These are phyloP conservation scores for Fusarium multiceps DNA, from an alignment of 2,329 filamentous ascomycete genomes.

Conservation along the genomic window DNA sequence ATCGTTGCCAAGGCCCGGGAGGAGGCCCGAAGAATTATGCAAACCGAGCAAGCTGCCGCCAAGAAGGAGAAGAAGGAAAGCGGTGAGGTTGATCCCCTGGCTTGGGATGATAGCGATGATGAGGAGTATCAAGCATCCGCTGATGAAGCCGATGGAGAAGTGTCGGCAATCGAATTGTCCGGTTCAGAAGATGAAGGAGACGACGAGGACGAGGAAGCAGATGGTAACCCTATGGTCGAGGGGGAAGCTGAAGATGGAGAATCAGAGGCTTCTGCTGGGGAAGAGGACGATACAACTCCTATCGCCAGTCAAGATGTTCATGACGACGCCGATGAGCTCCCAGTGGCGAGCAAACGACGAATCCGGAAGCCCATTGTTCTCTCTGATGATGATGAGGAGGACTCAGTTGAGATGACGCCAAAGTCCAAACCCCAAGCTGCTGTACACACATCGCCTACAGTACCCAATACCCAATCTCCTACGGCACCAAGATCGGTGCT, in stretches of 20 bases:
- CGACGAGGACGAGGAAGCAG: conserved; percentile 51
- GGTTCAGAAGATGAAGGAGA: conserved; percentile 57
- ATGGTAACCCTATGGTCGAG: conserved; percentile 50
- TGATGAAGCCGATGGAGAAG: conserved; percentile 54
- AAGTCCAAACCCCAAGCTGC: conserved; percentile 60
- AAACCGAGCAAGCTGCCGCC: conserved; percentile 77
- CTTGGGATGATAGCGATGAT: conserved; percentile 68
- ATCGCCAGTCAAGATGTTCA: conserved; percentile 54
- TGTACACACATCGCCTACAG: conserved; percentile 56
- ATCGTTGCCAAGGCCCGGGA: conserved; percentile 85
- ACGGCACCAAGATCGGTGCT: conserved; percentile 71
- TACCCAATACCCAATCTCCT: conserved; percentile 60
- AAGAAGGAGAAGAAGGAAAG: conserved; percentile 70
- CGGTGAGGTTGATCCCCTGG: conserved; percentile 62
- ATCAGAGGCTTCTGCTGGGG: conserved; percentile 44
- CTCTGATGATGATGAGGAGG: conserved; percentile 71
- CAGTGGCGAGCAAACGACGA: conserved; percentile 58
- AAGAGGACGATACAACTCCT: conserved; percentile 47
- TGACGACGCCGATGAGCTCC: conserved; percentile 52
- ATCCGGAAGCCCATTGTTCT: conserved; percentile 65
- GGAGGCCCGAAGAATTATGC: conserved; percentile 79
- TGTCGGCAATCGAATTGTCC: conserved; percentile 56
- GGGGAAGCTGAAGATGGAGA: conserved; percentile 58
- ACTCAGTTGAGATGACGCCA: conserved; percentile 60
- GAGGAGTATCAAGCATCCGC: conserved; percentile 60